These are phyloP conservation scores for Prunus salicina DNA, from an alignment of 306 rosid genomes.

Conservation along the genomic window DNA sequence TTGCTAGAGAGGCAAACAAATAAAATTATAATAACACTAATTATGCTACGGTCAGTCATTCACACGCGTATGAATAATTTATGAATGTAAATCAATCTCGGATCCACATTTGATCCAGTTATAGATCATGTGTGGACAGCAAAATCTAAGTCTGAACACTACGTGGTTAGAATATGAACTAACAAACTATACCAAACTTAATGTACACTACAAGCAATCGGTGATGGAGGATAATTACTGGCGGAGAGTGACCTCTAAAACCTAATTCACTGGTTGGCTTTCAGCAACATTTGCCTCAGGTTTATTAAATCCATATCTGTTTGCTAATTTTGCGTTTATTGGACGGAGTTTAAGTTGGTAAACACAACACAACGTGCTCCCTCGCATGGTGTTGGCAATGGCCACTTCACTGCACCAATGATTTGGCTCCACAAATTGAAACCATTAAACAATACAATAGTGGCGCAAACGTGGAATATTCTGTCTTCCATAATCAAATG, in stretches of 20 bases:
- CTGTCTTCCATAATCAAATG: neutral
- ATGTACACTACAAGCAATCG: too few relatives aligned
- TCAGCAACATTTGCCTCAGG: neutral
- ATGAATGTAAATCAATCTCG: too few relatives aligned
- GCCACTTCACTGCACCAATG: constrained; percentile 3
- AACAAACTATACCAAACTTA: too few relatives aligned
- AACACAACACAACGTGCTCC: neutral
- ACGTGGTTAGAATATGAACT: too few relatives aligned
- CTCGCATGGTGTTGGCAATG: neutral
- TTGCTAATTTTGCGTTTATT: neutral
- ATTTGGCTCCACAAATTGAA: neutral
- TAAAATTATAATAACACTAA: too few relatives aligned
- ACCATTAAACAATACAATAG: neutral
- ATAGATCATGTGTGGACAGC: too few relatives aligned
- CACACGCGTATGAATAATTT: too few relatives aligned
- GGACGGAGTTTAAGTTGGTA: neutral
- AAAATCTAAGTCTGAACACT: too few relatives aligned
- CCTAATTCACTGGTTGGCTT: neutral
- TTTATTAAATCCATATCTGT: neutral
- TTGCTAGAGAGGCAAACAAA: too few relatives aligned
- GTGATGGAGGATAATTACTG: too few relatives aligned
- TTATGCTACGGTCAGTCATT: too few relatives aligned
- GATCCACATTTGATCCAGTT: too few relatives aligned
- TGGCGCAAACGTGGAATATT: constrained; percentile 8
- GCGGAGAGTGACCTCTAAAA: neutral